Percentiles rank a stretch among this genome's conserved stretches.
These are phyloP conservation scores for Xerocomus spinulosus DNA, from an alignment of 768 basidiomycete species.

Conservation along the genomic window DNA sequence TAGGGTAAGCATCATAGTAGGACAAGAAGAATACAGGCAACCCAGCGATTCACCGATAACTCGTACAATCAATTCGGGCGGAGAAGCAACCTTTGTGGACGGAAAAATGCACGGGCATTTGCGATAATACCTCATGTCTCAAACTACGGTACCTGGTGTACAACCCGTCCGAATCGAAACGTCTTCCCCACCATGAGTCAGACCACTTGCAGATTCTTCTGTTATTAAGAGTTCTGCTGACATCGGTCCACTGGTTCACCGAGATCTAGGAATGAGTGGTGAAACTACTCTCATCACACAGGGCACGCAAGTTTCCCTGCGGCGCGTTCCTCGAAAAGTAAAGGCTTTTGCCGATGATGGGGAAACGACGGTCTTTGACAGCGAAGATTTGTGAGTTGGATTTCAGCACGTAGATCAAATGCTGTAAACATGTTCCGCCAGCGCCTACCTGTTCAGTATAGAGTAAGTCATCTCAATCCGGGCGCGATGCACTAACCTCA, in stretches of 20 bases:
- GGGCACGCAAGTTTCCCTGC: slow-evolving; percentile 21
- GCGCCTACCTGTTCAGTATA: slow-evolving; percentile 40
- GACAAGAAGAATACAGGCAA: background rate
- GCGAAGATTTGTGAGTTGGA: slow-evolving; percentile 32
- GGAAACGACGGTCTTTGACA: slow-evolving; percentile 24
- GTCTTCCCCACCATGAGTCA: background rate
- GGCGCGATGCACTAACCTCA: slow-evolving; percentile 1
- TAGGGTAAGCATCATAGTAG: slow-evolving; percentile 6
- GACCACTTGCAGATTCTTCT: slow-evolving; percentile 5
- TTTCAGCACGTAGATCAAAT: background rate
- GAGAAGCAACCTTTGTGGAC: too few species aligned
- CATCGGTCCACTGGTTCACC: background rate
- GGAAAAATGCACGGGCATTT: too few species aligned
- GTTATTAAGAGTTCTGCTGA: background rate
- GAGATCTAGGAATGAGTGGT: slow-evolving; percentile 13
- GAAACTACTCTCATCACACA: slow-evolving; percentile 14
- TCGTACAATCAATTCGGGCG: too few species aligned
- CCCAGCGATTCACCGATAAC: background rate
- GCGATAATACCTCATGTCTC: too few species aligned
- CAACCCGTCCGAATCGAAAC: slow-evolving; percentile 10
- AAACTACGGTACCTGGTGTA: background rate
- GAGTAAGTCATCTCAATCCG: slow-evolving; percentile 21
- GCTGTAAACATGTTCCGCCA: slow-evolving; percentile 9
- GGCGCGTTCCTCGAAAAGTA: slow-evolving; percentile 19
- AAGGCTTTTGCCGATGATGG: slow-evolving; percentile 18